Evolutionary conservation across 2,329 filamentous ascomycete genomes (phyloP).

Genomic region (Aspergillus latus): DNA sequence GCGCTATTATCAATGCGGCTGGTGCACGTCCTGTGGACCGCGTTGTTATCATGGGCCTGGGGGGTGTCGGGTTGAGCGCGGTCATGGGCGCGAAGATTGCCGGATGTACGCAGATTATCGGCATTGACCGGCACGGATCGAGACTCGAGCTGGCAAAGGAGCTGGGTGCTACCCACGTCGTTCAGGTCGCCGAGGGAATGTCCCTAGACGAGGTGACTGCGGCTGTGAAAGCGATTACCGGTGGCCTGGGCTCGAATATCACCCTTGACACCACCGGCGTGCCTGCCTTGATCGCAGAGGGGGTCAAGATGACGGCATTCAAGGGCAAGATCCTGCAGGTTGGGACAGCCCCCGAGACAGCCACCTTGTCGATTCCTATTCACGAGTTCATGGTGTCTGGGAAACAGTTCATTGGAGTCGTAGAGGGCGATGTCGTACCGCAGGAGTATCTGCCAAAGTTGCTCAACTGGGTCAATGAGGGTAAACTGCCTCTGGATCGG

Average conservation of each 20-base stretch:
- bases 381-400: conserved; percentile 50
- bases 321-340: conserved; percentile 54
- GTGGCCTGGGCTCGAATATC: conserved; percentile 45
- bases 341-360: conserved; percentile 48
- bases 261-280: conserved; percentile 54
- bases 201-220: conserved; percentile 29
- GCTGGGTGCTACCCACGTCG: conserved; percentile 42
- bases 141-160: conserved; percentile 42
- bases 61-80: conserved; percentile 49
- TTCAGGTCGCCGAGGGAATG: conserved; percentile 31
- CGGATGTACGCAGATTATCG: conserved; percentile 42
- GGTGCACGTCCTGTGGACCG: background rate
- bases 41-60: conserved; percentile 41
- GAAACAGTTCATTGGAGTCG: conserved; percentile 51
- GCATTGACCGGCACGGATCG: conserved; percentile 39
- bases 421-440: conserved; percentile 48
- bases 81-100: conserved; percentile 52
- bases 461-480: conserved; percentile 51
- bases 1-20: conserved; percentile 9
- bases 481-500: conserved; percentile 50
- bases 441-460: conserved; percentile 46
- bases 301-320: conserved; percentile 44
- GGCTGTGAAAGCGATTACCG: conserved; percentile 37
- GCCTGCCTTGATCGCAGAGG: conserved; percentile 44
- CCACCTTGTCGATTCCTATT: conserved; percentile 45